These are phyloP conservation scores for Epichloe gansuensis DNA, from an alignment of 2,329 filamentous ascomycete species.

Conservation along the genomic window DNA sequence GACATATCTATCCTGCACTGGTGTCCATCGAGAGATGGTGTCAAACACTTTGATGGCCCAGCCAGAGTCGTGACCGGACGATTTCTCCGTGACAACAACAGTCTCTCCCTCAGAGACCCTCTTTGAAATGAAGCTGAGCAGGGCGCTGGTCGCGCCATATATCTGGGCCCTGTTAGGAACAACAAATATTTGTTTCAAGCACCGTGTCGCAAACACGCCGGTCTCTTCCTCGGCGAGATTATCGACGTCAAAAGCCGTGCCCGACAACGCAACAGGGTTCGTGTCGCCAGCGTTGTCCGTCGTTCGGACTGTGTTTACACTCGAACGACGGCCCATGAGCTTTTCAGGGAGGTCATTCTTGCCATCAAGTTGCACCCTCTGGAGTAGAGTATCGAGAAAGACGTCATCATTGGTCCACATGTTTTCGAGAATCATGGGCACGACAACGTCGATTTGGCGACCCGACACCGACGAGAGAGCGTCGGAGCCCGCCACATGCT, in stretches of 20 bases:
- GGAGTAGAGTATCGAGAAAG: constrained; percentile 54
- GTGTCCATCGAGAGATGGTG: constrained; percentile 72
- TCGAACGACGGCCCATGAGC: constrained; percentile 54
- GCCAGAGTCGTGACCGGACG: constrained; percentile 36
- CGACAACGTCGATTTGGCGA: constrained; percentile 62
- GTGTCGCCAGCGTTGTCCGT: constrained; percentile 48
- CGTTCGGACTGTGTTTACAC: constrained; percentile 62
- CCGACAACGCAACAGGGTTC: constrained; percentile 60
- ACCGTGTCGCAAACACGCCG: constrained; percentile 70
- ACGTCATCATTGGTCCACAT: constrained; percentile 63
- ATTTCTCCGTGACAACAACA: constrained; percentile 36
- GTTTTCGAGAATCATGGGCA: constrained; percentile 80
- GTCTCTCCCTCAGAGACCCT: constrained; percentile 38
- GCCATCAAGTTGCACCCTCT: constrained; percentile 55
- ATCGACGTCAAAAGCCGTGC: constrained; percentile 76
- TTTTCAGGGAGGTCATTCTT: constrained; percentile 52
- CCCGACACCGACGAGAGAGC: constrained; percentile 62
- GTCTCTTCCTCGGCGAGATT: constrained; percentile 82
- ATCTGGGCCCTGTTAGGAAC: constrained; percentile 74
- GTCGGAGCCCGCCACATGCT: constrained; percentile 68
- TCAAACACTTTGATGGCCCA: constrained; percentile 80
- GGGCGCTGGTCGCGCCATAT: constrained; percentile 57
- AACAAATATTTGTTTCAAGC: constrained; percentile 74
- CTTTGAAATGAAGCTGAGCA: constrained; percentile 62
- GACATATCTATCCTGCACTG: constrained; percentile 87